Evolutionary conservation across 345 rosid species (phyloP).

Genomic region (Salix caprea): DNA sequence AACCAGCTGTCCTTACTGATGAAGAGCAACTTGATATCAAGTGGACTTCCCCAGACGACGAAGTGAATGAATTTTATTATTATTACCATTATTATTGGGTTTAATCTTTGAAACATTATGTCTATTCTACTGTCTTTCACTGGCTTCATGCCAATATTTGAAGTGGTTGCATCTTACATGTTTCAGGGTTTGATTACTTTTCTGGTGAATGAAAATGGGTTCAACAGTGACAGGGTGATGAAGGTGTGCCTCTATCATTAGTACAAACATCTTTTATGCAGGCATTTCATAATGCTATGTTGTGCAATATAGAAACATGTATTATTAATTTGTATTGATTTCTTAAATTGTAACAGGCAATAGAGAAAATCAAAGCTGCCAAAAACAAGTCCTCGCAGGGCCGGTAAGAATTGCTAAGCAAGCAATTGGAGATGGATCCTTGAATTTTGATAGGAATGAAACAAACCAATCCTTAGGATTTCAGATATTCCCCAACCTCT

Average conservation of each 20-base stretch:
- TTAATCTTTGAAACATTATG: not conserved
- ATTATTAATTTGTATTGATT: not conserved
- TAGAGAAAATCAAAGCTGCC: constrained; percentile 85
- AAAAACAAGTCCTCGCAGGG: constrained; percentile 97
- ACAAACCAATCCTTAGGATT: not conserved
- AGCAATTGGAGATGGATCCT: not conserved
- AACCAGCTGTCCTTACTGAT: constrained; percentile 59
- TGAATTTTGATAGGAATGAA: not conserved
- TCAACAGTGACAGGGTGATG: constrained; percentile 73
- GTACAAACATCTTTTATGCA: not conserved
- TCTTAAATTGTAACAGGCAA: constrained; percentile 42
- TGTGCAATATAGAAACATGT: not conserved
- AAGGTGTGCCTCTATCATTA: constrained; percentile 44
- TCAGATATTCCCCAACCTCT: not conserved
- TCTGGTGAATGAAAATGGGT: constrained; percentile 90
- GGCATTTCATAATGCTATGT: not conserved
- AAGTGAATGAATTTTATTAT: constrained; percentile 36
- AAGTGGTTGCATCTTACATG: not conserved
- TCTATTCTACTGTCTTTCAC: not conserved
- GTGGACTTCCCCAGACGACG: constrained; percentile 89
- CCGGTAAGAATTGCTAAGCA: constrained; percentile 42
- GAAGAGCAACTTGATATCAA: constrained; percentile 69
- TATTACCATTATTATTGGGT: not conserved
- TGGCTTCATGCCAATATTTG: not conserved
- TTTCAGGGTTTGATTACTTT: constrained; percentile 58